phyloP scores from a whole-genome alignment of 495 filamentous ascomycete genomes.

The Aspergillus asperescens region DNA sequence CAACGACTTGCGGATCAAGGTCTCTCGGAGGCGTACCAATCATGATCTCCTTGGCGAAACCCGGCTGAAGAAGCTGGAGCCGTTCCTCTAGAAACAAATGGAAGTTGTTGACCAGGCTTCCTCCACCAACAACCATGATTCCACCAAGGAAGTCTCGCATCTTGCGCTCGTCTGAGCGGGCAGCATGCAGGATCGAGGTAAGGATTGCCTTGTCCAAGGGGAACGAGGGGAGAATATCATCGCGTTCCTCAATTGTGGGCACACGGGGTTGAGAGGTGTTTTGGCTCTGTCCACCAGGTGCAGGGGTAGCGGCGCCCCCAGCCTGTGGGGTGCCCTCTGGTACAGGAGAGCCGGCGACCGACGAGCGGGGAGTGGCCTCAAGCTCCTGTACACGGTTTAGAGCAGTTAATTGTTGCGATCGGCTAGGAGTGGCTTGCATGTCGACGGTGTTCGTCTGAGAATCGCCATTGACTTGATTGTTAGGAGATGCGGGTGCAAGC shows the following conservation, averaged over 20 bases:
- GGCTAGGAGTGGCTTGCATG: conserved; percentile 38
- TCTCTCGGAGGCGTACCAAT: conserved; percentile 85
- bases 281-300: conserved; percentile 17
- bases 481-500: conserved; percentile 56
- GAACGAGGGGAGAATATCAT: conserved; percentile 73
- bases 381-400: conserved; percentile 47
- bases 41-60: conserved; percentile 73
- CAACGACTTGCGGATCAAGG: conserved; percentile 88
- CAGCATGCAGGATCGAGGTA: conserved; percentile 78
- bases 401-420: conserved; percentile 37
- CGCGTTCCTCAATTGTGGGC: conserved; percentile 58
- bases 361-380: conserved; percentile 73
- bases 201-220: conserved; percentile 87
- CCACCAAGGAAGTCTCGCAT: conserved; percentile 84
- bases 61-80: conserved; percentile 62
- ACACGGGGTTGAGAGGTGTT: conserved; percentile 28
- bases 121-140: conserved; percentile 95
- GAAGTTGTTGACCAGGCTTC: conserved; percentile 72
- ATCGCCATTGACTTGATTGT: conserved; percentile 31
- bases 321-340: conserved; percentile 74
- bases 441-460: conserved; percentile 22
- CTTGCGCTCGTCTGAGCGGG: conserved; percentile 85
- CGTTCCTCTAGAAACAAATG: conserved; percentile 74
- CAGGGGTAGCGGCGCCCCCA: conserved; percentile 35
- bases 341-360: conserved; percentile 77